Evolutionary conservation across 768 basidiomycete genomes (phyloP), one percentile per base, ranked within the genome.

Genomic region (Clitopilus passeckerianus): DNA sequence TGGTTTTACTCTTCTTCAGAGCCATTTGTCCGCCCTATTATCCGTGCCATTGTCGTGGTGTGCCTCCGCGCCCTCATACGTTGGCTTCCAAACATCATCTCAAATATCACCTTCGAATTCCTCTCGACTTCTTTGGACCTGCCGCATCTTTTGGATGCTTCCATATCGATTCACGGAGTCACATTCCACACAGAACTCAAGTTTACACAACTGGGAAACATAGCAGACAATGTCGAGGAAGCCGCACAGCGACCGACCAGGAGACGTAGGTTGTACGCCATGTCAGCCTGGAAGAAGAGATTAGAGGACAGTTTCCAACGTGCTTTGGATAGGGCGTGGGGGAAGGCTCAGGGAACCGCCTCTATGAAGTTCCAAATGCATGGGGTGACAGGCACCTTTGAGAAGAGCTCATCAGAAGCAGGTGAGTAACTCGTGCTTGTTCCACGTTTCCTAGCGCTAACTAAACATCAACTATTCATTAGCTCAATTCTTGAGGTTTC

Each of bases 281-380:
- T 88, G 70, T 80, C 80, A 3, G 80, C 83, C n/a, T 89, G 84
- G 87, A 86, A 81, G 63, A 80, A 78, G 33, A 80, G 86, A 27
- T 69, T 90, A 57, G 77, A 77, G 34, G 80, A 78, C 53, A 85
- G 89, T 60, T 75, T 89, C 54, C 78, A 76, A 52, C 76, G 90
- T 58, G 83, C 89, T 23, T 81, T 89, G 76, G 86, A 89, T 61
- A 77, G 83, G 56, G 89, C 88, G 23, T 80, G 87, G 76, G 88
- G 86, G 12, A 79, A 76, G 41, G 86, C 84, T 53, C 81, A 80
- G 56, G 89, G 86, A 18, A 77, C 78, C 12, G 79, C 81, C 1
- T 76, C 77, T 4, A 70, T 90, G 54, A 73, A 77, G 54, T 68
- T 90, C 43, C 78, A 73, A 41, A 67, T 85, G 46, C 73, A 72